A percentile compares a stretch with the other conserved stretches of the same genome.
These are phyloP conservation scores for Aspergillus udagawae DNA, from an alignment of 2,329 filamentous ascomycete genomes.

Conservation along the genomic window DNA sequence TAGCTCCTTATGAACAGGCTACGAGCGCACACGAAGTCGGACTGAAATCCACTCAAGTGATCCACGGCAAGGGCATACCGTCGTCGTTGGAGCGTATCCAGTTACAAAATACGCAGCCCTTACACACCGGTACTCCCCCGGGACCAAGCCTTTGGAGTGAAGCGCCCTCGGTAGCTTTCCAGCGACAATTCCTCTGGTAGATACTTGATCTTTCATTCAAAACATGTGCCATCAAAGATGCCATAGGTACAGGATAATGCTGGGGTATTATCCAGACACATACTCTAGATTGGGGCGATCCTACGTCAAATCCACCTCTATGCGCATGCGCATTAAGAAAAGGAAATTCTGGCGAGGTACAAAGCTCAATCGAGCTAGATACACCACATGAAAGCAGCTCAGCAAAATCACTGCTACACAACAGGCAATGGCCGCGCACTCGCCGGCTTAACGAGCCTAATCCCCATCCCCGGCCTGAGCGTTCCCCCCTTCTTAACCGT, in stretches of 20 bases:
- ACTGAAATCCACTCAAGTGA: not conserved
- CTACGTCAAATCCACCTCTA: too few relatives aligned
- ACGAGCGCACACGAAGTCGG: not conserved
- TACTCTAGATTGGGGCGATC: too few relatives aligned
- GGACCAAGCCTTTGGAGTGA: constrained; percentile 24
- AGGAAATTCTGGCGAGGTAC: too few relatives aligned
- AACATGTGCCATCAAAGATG: too few relatives aligned
- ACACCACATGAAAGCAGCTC: too few relatives aligned
- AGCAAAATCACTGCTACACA: too few relatives aligned
- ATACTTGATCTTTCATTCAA: not conserved
- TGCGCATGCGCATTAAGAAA: too few relatives aligned
- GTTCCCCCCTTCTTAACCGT: constrained; percentile 1
- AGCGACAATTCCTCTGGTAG: constrained; percentile 33
- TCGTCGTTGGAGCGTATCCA: not conserved
- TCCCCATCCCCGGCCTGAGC: constrained; percentile 1
- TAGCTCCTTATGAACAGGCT: not conserved
- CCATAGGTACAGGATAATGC: too few relatives aligned
- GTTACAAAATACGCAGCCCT: not conserved
- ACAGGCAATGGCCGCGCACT: too few relatives aligned
- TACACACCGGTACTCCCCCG: constrained; percentile 1
- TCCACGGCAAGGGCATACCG: not conserved
- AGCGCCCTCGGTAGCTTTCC: constrained; percentile 28
- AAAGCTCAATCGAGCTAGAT: too few relatives aligned
- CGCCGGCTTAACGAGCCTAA: not conserved
- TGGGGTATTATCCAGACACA: too few relatives aligned